phyloP scores from a whole-genome alignment of 2,329 filamentous ascomycete genomes.

The Stylonectria norvegica region DNA sequence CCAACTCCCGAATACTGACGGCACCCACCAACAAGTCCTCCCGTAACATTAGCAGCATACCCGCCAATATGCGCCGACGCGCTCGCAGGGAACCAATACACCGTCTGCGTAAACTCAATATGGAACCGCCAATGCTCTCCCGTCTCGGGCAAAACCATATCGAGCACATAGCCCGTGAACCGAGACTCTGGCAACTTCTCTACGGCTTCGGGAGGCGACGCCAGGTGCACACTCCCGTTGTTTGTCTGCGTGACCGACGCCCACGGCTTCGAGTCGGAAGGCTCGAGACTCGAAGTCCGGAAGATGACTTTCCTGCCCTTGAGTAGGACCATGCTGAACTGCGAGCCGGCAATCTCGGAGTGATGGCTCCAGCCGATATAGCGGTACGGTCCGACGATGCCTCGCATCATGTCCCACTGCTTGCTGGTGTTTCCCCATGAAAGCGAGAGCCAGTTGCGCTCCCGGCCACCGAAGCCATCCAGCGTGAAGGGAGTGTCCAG shows the following conservation, averaged over 20 bases:
- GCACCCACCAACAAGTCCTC: conserved; percentile 14
- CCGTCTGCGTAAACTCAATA: conserved; percentile 12
- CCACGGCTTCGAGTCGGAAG: conserved; percentile 8
- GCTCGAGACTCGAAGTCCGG: conserved; percentile 8
- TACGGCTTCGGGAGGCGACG: conserved; percentile 11
- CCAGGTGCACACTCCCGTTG: conserved; percentile 10
- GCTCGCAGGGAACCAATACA: conserved; percentile 14
- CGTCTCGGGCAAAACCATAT: conserved; percentile 10
- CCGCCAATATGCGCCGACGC: conserved; percentile 7
- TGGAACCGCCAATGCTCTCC: conserved; percentile 12
- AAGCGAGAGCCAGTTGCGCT: conserved; percentile 16
- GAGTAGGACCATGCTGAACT: conserved; percentile 14
- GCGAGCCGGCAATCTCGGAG: conserved; percentile 12
- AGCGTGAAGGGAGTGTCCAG: conserved; percentile 14
- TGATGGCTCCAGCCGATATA: conserved; percentile 11
- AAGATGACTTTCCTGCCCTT: conserved; percentile 13
- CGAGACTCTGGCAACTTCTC: conserved; percentile 8
- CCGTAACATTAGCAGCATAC: conserved; percentile 11
- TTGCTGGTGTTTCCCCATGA: conserved; percentile 12
- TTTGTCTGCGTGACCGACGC: conserved; percentile 11
- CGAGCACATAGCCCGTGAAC: conserved; percentile 14
- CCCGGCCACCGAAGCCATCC: conserved; percentile 13
- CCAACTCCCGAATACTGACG: conserved; percentile 9
- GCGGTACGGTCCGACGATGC: conserved; percentile 10
- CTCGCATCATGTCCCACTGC: conserved; percentile 15